phyloP scores from a whole-genome alignment of 1,284 basidiomycete species.

The Trametes versicolor region DNA sequence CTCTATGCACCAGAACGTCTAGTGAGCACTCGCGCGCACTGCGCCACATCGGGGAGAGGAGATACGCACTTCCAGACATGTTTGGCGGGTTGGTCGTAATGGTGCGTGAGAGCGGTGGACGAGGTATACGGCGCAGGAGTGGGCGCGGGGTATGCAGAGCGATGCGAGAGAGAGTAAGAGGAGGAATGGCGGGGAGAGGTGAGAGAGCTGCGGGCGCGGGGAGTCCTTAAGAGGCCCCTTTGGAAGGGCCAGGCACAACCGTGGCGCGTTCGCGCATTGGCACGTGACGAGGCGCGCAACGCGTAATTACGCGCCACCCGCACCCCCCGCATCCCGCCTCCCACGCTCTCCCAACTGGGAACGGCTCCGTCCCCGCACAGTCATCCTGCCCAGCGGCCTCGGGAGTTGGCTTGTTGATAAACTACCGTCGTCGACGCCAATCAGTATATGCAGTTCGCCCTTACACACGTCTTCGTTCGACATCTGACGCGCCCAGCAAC shows the following conservation, averaged over 20 bases:
- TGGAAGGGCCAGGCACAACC: slow-evolving; percentile 22
- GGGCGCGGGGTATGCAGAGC: slow-evolving; percentile 22
- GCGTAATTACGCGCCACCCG: slow-evolving; percentile 22
- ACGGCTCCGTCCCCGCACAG: slow-evolving; percentile 16
- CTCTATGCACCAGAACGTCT: slow-evolving; percentile 41
- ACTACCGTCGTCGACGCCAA: background rate
- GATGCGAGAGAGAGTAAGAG: background rate
- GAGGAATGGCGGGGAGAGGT: slow-evolving; percentile 9
- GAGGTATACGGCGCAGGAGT: slow-evolving; percentile 12
- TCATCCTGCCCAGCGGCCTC: background rate
- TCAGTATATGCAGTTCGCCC: background rate
- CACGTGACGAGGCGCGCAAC: slow-evolving; percentile 22
- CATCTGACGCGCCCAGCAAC: background rate
- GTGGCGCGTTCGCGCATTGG: slow-evolving; percentile 20
- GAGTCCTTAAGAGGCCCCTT: slow-evolving; percentile 13
- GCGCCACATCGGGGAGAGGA: slow-evolving; percentile 8
- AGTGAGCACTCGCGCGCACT: background rate
- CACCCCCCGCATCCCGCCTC: background rate
- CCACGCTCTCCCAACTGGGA: background rate
- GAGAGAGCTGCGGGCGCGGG: slow-evolving; percentile 1
- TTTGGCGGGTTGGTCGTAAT: slow-evolving; percentile 14
- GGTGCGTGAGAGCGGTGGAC: slow-evolving; percentile 8
- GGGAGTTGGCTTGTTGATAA: background rate
- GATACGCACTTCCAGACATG: slow-evolving; percentile 41
- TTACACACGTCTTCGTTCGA: background rate